These are phyloP conservation scores for Oryza nivara DNA, from an alignment of 176 grass and related monocot species.

Conservation along the genomic window DNA sequence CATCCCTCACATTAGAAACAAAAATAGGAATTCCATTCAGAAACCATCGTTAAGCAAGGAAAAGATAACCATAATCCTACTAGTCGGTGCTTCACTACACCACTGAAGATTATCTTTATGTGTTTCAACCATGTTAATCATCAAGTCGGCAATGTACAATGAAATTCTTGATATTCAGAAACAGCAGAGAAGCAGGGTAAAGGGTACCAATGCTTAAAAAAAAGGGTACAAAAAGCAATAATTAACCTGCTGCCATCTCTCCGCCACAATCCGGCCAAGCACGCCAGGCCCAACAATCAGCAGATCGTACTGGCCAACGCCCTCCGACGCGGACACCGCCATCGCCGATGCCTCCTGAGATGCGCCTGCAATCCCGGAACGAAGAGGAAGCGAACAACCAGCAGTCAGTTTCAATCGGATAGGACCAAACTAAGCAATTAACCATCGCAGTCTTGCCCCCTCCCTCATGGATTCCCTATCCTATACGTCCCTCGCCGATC, in stretches of 20 bases:
- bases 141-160: neutral
- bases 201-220: neutral
- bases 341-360: constrained; percentile 9
- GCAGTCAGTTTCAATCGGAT: neutral
- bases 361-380: constrained; percentile 13
- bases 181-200: constrained; percentile 8
- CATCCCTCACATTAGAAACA: neutral
- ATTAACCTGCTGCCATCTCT: constrained; percentile 66
- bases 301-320: constrained; percentile 58
- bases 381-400: neutral
- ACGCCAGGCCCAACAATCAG: constrained; percentile 75
- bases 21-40: neutral
- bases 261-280: constrained; percentile 69
- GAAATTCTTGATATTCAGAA: neutral
- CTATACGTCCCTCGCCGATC: neutral
- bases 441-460: neutral
- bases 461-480: neutral
- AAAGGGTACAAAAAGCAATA: neutral
- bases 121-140: neutral
- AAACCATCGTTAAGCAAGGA: neutral
- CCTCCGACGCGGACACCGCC: constrained; percentile 26
- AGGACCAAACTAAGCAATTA: neutral
- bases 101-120: neutral
- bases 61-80: neutral
- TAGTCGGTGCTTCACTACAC: neutral